A percentile compares a stretch with the other conserved stretches of the same genome.
Evolutionary conservation across 176 grass and related monocot genomes (phyloP).

Genomic region (Rhynchospora tenuis): DNA sequence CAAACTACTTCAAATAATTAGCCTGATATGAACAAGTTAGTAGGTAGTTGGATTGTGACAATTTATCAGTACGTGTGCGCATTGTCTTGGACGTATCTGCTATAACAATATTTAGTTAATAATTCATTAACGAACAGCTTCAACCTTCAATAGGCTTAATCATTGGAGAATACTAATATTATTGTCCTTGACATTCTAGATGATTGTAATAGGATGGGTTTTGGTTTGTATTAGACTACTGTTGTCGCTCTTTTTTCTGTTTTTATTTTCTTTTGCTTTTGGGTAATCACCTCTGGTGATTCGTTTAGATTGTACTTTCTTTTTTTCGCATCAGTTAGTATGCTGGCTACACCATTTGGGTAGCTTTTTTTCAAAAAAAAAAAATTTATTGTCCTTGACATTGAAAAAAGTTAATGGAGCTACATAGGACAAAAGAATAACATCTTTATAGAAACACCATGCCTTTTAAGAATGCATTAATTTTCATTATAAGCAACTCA

Average conservation of each 20-base stretch:
- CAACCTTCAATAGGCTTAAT: background rate
- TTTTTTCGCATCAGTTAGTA: no score
- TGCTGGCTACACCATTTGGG: no score
- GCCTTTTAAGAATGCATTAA: no score
- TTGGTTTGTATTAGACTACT: no score
- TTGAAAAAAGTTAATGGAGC: background rate
- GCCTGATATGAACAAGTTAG: conserved; percentile 14
- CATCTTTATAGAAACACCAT: no score
- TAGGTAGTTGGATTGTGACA: background rate
- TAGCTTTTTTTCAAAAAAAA: no score
- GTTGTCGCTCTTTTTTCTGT: no score
- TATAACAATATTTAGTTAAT: background rate
- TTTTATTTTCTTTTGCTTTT: no score
- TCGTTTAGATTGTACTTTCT: no score
- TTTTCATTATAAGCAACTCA: no score
- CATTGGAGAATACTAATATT: background rate
- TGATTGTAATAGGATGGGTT: no score
- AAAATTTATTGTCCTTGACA: background rate
- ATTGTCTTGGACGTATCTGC: background rate
- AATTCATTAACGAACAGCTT: background rate
- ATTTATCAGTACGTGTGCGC: background rate
- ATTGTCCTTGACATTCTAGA: background rate
- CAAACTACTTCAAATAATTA: background rate
- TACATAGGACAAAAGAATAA: background rate
- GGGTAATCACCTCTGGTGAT: no score